Conservation (phyloP, 2,329 filamentous ascomycete species). For the Exophiala sp. region DNA sequence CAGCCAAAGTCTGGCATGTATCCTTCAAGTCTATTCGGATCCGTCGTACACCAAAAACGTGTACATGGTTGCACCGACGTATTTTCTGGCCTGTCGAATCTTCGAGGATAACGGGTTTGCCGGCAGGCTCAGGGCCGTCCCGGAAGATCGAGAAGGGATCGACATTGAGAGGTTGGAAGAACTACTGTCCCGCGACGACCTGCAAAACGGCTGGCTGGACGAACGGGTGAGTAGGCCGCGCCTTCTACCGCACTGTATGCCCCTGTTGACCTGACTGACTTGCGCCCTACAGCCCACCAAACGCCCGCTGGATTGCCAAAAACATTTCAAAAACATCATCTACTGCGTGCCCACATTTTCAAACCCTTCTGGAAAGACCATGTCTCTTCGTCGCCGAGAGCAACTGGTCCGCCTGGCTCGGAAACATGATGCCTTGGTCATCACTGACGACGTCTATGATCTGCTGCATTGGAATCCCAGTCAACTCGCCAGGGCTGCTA, state of each 20-base stretch:
- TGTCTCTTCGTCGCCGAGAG: constrained; percentile 62
- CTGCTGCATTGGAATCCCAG: constrained; percentile 68
- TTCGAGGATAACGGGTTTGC: constrained; percentile 74
- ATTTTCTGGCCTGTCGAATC: constrained; percentile 71
- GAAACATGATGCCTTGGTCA: constrained; percentile 69
- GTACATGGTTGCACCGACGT: constrained; percentile 76
- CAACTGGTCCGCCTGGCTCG: constrained; percentile 68
- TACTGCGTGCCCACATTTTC: constrained; percentile 84
- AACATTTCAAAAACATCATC: constrained; percentile 77
- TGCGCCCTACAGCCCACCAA: not conserved
- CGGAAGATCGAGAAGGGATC: constrained; percentile 66
- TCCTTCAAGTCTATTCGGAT: constrained; percentile 75
- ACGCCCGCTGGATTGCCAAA: constrained; percentile 45
- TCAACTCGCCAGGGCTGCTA: constrained; percentile 36
- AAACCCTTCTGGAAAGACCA: constrained; percentile 79
- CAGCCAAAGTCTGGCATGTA: constrained; percentile 57
- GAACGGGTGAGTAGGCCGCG: constrained; percentile 25
- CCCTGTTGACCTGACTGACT: not conserved
- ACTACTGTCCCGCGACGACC: constrained; percentile 49
- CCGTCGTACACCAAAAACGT: constrained; percentile 65
- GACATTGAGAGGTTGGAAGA: constrained; percentile 53
- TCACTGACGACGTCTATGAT: constrained; percentile 91
- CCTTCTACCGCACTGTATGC: not conserved
- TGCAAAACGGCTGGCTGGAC: constrained; percentile 44
- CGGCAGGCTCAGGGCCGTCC: constrained; percentile 59